Base-by-base conservation (phyloP, 805 yeast species). In the Candida vartiovaarae region DNA sequence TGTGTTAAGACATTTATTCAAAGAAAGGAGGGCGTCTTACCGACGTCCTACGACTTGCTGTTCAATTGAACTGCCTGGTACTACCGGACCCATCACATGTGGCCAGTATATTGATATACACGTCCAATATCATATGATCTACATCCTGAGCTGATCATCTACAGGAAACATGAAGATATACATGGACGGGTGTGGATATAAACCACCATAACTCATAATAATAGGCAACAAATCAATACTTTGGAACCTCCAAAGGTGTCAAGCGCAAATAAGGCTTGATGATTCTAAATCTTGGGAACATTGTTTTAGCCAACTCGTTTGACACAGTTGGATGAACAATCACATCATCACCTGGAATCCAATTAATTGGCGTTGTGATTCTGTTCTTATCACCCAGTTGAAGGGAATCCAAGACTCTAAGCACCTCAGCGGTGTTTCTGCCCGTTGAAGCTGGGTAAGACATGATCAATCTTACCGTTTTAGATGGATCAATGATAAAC, bases 381-480 rank as follows among this genome's bases (percentile, higher is more conserved):
- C 80, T 76, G 65, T 75, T 64, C 54, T 69, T 65, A 57, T 81
- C 88, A 48, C 81, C 74, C 46, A 74, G 69, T 62, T 82, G 87
- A 56, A 82, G 70, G 24, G 87, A 79, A 61, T 82, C 88, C 52
- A 82, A 69, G 37, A 77, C 83, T 63, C 89, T 68, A 59, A 82
- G 70, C 34, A 82, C 78, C 61, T 82, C 89, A 41, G 86, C 82
- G 25, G 88, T 78, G 71, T 82, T 82, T 68, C 89, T 72, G 50
- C 89, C 88, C 34, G 83, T 76, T 8, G 85, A 77, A 35, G 87
- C 83, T 34, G 88, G 89, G 62, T 82, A 82, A 25, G 85, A 66
- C 62, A 82, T 67, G 45, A 71, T 75, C 57, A 80, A 67, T 62
- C 88, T 70, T 46, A 82, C 70, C 52, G 72, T 78, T 64, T 80